phyloP scores from a whole-genome alignment of 441 rosid genomes.

The Raphanus hybrid region DNA sequence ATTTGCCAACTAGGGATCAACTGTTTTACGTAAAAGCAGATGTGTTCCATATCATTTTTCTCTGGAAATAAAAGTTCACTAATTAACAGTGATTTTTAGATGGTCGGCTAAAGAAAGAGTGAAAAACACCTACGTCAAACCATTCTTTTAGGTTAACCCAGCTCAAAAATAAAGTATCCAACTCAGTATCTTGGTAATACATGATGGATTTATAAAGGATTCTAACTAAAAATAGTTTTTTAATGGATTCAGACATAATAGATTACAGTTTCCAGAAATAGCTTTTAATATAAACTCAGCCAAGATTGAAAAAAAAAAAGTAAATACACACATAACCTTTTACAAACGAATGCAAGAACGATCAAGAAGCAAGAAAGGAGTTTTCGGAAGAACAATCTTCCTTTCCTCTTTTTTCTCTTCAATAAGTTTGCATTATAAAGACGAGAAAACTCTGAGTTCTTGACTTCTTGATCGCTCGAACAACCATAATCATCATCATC shows the following conservation, averaged over 20 bases:
- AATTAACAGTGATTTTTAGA: too few species aligned
- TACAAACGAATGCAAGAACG: slow-evolving; percentile 1
- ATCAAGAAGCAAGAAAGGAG: slow-evolving; percentile 22
- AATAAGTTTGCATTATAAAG: background rate
- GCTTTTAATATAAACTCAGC: slow-evolving; percentile 8
- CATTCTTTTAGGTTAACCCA: slow-evolving; percentile 7
- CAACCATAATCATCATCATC: background rate
- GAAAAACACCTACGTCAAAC: background rate
- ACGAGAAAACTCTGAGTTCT: slow-evolving; percentile 1
- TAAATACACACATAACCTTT: background rate
- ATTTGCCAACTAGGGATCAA: too few species aligned
- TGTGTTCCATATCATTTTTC: too few species aligned
- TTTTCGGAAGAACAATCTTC: slow-evolving; percentile 15
- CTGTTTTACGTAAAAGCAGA: too few species aligned
- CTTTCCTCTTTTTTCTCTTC: slow-evolving; percentile 11
- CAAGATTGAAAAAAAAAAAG: background rate
- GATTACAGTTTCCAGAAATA: background rate
- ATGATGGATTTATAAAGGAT: background rate
- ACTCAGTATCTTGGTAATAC: background rate
- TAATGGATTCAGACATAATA: background rate
- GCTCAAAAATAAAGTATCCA: background rate
- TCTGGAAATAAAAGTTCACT: too few species aligned
- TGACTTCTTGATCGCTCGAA: background rate
- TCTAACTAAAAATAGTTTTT: background rate
- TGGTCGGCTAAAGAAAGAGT: background rate